Conservation (phyloP, 2,329 filamentous ascomycete genomes). For the Emmonsiellopsis sp. region DNA sequence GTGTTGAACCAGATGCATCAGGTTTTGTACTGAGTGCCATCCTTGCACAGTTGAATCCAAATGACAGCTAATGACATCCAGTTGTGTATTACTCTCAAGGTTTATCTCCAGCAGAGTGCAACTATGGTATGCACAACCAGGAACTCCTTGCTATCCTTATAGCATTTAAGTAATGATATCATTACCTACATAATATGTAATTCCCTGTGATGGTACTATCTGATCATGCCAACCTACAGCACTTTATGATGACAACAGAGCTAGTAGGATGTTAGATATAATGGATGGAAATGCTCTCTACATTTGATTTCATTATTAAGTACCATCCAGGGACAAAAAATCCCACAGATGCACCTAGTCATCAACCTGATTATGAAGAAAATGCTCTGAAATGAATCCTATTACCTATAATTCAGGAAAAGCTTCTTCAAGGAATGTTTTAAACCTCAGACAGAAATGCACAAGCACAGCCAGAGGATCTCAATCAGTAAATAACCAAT, state of each 20-base stretch:
- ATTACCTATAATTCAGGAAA: background rate
- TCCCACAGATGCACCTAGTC: background rate
- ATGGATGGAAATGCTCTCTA: slow-evolving; percentile 1
- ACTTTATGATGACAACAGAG: slow-evolving; percentile 14
- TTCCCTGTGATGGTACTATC: slow-evolving; percentile 13
- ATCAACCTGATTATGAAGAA: background rate
- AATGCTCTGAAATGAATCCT: background rate
- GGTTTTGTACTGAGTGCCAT: slow-evolving; percentile 9
- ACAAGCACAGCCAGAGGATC: background rate
- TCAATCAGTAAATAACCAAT: background rate
- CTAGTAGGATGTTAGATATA: slow-evolving; percentile 1
- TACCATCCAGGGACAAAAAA: background rate
- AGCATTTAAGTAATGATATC: slow-evolving; percentile 16
- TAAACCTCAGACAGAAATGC: background rate
- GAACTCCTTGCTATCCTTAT: slow-evolving; percentile 22
- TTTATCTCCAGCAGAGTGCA: slow-evolving; percentile 12
- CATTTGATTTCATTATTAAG: slow-evolving; percentile 2
- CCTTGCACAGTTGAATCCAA: slow-evolving; percentile 12
- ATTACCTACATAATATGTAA: slow-evolving; percentile 11
- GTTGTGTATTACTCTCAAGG: slow-evolving; percentile 19
- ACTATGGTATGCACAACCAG: slow-evolving; percentile 24
- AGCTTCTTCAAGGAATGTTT: background rate
- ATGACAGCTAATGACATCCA: slow-evolving; percentile 12
- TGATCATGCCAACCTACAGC: slow-evolving; percentile 21
- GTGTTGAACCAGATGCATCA: slow-evolving; percentile 18